Percentiles rank a stretch among this genome's conserved stretches.
Evolutionary conservation across 257 asterid species (phyloP).

Genomic region (Fraxinus anomala): DNA sequence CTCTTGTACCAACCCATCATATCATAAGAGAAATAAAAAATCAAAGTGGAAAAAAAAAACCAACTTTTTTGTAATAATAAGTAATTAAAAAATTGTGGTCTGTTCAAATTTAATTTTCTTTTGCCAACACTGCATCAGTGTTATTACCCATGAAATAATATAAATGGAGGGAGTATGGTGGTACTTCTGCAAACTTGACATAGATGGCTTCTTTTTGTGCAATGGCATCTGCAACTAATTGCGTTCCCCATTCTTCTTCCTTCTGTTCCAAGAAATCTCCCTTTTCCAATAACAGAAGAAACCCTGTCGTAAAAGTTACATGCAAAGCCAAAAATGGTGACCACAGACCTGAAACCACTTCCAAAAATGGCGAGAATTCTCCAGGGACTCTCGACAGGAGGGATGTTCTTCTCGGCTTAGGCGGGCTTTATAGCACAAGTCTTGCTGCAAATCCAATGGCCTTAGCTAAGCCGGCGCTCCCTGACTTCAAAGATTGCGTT

Average conservation of each 20-base stretch:
- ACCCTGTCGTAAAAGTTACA: not conserved
- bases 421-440: not conserved
- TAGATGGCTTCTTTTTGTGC: not conserved
- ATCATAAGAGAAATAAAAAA: too few relatives aligned
- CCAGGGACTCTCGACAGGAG: not conserved
- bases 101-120: too few relatives aligned
- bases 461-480: not conserved
- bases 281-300: not conserved
- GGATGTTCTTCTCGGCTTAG: not conserved
- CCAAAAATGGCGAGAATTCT: not conserved
- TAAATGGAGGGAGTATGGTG: not conserved
- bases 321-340: not conserved
- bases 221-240: not conserved
- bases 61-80: too few relatives aligned
- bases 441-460: not conserved
- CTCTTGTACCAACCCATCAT: too few relatives aligned
- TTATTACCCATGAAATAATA: not conserved
- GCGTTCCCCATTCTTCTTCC: not conserved
- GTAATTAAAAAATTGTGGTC: too few relatives aligned
- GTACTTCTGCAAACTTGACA: not conserved
- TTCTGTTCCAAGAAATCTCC: not conserved
- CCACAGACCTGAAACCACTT: too few relatives aligned
- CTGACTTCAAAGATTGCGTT: slow-evolving; percentile 13
- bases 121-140: too few relatives aligned
- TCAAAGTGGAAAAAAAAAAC: too few relatives aligned